These are phyloP conservation scores for Penicillium verhagenii DNA, from an alignment of 495 filamentous ascomycete species.

Conservation along the genomic window DNA sequence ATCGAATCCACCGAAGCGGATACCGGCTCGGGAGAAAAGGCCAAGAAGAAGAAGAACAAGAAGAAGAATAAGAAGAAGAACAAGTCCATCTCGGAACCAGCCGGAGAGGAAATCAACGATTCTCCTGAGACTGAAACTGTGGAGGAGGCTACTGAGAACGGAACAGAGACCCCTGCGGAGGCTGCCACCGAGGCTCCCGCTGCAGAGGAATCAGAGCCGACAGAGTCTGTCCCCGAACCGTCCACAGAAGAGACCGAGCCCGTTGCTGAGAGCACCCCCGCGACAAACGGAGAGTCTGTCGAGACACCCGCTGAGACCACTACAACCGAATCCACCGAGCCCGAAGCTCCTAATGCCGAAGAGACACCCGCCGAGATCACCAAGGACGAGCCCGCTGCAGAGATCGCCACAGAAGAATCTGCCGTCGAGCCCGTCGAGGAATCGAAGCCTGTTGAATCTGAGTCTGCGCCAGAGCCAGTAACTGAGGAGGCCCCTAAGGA, in stretches of 20 bases:
- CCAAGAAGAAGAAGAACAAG: slow-evolving; percentile 21
- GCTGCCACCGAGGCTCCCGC: background rate
- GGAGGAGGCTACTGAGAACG: background rate
- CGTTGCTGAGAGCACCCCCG: background rate
- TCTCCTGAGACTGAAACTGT: background rate
- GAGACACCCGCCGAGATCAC: background rate
- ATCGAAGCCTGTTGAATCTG: background rate
- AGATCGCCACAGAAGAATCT: background rate
- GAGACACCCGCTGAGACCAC: background rate
- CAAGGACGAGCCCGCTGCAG: slow-evolving; percentile 1
- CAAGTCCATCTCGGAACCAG: slow-evolving; percentile 3
- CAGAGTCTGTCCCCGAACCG: slow-evolving; percentile 1
- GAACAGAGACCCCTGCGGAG: background rate
- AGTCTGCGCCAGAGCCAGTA: background rate
- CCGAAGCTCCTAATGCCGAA: background rate
- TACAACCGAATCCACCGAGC: background rate
- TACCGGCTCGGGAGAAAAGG: slow-evolving; percentile 15
- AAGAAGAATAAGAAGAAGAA: slow-evolving; percentile 18
- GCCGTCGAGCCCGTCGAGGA: background rate
- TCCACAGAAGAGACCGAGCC: slow-evolving; percentile 5
- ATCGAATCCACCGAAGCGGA: slow-evolving; percentile 3
- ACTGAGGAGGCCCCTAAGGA: background rate
- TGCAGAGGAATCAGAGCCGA: background rate
- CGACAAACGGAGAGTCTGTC: background rate
- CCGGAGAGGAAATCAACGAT: slow-evolving; percentile 4